These are phyloP conservation scores for Truncatella angustata DNA, from an alignment of 2,329 filamentous ascomycete genomes.

Conservation along the genomic window DNA sequence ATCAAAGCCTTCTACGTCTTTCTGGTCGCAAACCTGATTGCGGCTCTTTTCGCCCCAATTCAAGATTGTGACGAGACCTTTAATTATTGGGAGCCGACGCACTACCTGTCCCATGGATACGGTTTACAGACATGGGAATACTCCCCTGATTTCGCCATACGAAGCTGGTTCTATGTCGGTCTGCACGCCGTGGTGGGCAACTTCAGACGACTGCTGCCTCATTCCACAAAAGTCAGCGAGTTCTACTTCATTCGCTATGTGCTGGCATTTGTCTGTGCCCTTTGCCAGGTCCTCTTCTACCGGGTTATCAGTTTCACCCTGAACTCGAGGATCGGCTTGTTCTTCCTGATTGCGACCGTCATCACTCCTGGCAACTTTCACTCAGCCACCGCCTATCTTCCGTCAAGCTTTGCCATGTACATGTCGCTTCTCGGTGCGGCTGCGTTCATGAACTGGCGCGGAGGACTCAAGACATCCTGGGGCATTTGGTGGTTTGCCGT, in stretches of 20 bases:
- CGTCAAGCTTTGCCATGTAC: constrained; percentile 97
- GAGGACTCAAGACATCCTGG: constrained; percentile 73
- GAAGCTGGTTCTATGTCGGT: constrained; percentile 88
- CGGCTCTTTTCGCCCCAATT: constrained; percentile 83
- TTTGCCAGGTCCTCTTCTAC: constrained; percentile 81
- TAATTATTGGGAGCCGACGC: constrained; percentile 98
- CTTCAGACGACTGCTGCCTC: constrained; percentile 61
- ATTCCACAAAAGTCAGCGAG: constrained; percentile 64
- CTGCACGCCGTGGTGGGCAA: constrained; percentile 75
- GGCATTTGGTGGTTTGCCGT: constrained; percentile 91
- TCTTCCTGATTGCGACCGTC: constrained; percentile 76
- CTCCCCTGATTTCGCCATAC: constrained; percentile 89
- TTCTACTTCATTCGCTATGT: constrained; percentile 84
- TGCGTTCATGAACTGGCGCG: constrained; percentile 87
- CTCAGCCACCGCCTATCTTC: constrained; percentile 80
- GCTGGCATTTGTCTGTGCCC: constrained; percentile 73
- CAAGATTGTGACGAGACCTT: constrained; percentile 98
- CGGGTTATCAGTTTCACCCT: constrained; percentile 72
- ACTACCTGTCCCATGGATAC: constrained; percentile 90
- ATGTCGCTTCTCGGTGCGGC: constrained; percentile 81
- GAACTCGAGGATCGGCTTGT: constrained; percentile 78
- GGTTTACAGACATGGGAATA: constrained; percentile 99
- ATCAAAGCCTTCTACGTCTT: constrained; percentile 81
- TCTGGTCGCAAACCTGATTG: constrained; percentile 68
- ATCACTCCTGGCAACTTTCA: constrained; percentile 92